Base-by-base conservation (phyloP, 2,329 filamentous ascomycete species). In the Sarocladiaceae sp. region DNA sequence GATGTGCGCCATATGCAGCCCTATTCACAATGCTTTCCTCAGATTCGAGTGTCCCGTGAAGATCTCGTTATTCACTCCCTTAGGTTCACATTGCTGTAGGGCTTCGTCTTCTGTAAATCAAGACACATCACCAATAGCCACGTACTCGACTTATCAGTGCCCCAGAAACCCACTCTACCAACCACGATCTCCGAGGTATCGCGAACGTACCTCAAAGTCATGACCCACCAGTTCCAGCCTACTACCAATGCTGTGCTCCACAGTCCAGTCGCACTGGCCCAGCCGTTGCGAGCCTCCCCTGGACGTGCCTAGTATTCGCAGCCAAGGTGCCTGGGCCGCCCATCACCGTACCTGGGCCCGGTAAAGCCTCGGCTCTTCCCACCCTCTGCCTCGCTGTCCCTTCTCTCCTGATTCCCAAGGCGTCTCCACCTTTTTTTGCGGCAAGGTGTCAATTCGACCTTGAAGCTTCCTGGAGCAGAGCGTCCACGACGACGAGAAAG, bases 401-500 rank as follows among this genome's bases (percentile, higher is more conserved):
- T 9, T 13, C 26, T 41, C 37, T 41, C 37, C 37, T 41, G 37
- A 41, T 24, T 27, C 24, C 3, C n/a, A n/a, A n/a, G n/a, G n/a
- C 9, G 40, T 32, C 26, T 33, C 40, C 40, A 43, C 40, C 16
- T n/a, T 18, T 32, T 43, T 43, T 49, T 43, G 45, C 45, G 43
- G 45, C 45, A 48, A 50, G 48, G 46, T 50, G 48, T 50, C 48
- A 50, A 50, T 48, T 50, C 48, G 48, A 40, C 45, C 26, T n/a
- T 33, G 40, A 33, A 43, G 40, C 40, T 43, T 32, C 40, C 15
- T n/a, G n/a, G n/a, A n/a, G n/a, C n/a, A n/a, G 11, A 43, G 26
- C 27, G 23, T 20, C 40, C 19, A n/a, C 44, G 23, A 47, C 43
- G 45, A 41, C 40, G 21, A 37, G 21, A 43, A 43, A 48, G 43